Evolutionary conservation across 2,329 filamentous ascomycete genomes (phyloP).

Genomic region (Xylariaceae sp.): DNA sequence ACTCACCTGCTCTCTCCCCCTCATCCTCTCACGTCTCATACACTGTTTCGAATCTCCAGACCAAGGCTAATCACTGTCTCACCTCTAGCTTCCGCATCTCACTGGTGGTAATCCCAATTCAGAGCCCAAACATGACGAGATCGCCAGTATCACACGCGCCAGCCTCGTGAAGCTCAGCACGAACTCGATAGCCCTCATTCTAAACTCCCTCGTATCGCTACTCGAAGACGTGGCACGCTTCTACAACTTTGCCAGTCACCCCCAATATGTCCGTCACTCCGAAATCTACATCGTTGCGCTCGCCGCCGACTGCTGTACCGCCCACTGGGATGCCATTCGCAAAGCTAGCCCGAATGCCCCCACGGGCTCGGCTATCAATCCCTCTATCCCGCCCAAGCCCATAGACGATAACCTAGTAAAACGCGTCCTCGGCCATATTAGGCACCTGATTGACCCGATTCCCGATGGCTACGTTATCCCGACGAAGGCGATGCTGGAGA

Average conservation of each 20-base stretch:
- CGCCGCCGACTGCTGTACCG: slow-evolving; percentile 59
- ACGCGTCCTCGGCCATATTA: slow-evolving; percentile 52
- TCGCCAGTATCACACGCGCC: slow-evolving; percentile 55
- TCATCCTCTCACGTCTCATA: not conserved
- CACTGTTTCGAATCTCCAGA: not conserved
- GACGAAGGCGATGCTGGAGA: slow-evolving; percentile 53
- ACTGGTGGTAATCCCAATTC: slow-evolving; percentile 54
- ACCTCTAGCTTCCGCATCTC: slow-evolving; percentile 51
- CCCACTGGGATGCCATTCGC: slow-evolving; percentile 50
- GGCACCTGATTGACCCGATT: slow-evolving; percentile 53
- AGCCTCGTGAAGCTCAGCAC: slow-evolving; percentile 58
- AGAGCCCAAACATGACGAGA: slow-evolving; percentile 55
- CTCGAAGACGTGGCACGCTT: slow-evolving; percentile 55
- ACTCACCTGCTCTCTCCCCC: not conserved
- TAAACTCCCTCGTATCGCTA: slow-evolving; percentile 52
- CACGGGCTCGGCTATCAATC: not conserved
- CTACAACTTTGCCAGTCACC: slow-evolving; percentile 49
- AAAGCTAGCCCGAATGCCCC: slow-evolving; percentile 22
- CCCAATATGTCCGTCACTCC: slow-evolving; percentile 56
- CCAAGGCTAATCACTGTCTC: slow-evolving; percentile 18
- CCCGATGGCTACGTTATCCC: slow-evolving; percentile 53
- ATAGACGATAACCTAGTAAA: slow-evolving; percentile 48
- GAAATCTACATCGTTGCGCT: slow-evolving; percentile 60
- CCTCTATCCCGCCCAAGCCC: slow-evolving; percentile 31
- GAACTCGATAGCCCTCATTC: slow-evolving; percentile 47